phyloP scores from a whole-genome alignment of 257 asterid genomes.

The Scutellaria baicalensis region DNA sequence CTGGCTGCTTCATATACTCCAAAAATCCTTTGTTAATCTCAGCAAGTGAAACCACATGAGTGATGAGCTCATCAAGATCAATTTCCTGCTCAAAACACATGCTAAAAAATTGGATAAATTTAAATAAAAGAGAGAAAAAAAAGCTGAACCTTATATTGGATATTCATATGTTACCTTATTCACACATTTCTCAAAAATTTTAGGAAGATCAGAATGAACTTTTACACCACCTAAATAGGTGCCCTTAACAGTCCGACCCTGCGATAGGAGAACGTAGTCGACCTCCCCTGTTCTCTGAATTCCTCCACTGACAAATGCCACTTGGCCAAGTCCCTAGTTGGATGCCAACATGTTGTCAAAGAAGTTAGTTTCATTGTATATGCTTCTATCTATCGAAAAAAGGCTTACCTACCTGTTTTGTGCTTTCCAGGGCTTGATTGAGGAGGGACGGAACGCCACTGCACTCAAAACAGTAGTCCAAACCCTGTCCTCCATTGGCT shows the following conservation, averaged over 20 bases:
- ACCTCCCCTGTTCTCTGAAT: conserved; percentile 28
- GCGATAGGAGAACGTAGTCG: conserved; percentile 38
- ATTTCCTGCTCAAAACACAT: conserved; percentile 35
- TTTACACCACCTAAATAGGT: conserved; percentile 62
- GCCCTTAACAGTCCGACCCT: conserved; percentile 59
- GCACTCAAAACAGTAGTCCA: conserved; percentile 63
- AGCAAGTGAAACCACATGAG: conserved; percentile 53
- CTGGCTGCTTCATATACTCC: conserved; percentile 46
- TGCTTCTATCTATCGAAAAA: no score
- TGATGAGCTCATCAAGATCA: conserved; percentile 43
- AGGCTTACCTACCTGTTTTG: conserved; percentile 46
- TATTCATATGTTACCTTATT: conserved; percentile 33
- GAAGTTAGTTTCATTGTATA: not conserved
- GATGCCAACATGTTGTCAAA: not conserved
- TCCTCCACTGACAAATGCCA: conserved; percentile 1
- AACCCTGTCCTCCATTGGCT: conserved; percentile 70
- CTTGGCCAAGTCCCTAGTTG: conserved; percentile 40
- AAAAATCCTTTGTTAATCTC: conserved; percentile 42
- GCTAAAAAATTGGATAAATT: not conserved
- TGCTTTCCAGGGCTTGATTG: conserved; percentile 59
- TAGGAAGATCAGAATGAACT: conserved; percentile 52
- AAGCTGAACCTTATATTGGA: no score
- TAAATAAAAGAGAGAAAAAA: no score
- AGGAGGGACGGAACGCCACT: conserved; percentile 54
- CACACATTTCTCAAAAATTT: conserved; percentile 48